Conservation (phyloP, 2,329 filamentous ascomycete species). For the Ophiostoma sp. region DNA sequence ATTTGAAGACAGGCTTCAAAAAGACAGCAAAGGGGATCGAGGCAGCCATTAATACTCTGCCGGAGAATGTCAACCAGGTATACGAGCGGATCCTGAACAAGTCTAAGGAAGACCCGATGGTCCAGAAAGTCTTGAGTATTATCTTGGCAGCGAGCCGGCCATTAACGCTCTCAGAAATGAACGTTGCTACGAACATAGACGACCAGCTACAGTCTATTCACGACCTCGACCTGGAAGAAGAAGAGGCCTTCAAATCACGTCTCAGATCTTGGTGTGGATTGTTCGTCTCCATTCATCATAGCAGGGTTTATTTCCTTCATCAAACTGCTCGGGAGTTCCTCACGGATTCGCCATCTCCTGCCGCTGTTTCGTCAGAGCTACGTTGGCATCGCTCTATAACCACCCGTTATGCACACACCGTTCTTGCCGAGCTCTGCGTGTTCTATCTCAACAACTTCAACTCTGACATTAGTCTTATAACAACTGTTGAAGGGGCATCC, state of each 20-base stretch:
- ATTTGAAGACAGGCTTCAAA: constrained; percentile 20
- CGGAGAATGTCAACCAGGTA: constrained; percentile 31
- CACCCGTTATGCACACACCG: constrained; percentile 29
- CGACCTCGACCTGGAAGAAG: constrained; percentile 30
- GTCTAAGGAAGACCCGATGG: constrained; percentile 26
- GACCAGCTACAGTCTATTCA: constrained; percentile 15
- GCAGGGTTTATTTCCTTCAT: constrained; percentile 37
- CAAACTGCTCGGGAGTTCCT: constrained; percentile 40
- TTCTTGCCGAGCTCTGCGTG: constrained; percentile 32
- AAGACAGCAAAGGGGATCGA: constrained; percentile 27
- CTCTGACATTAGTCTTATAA: no score
- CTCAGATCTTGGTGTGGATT: constrained; percentile 36
- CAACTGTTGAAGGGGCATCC: no score
- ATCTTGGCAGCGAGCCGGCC: constrained; percentile 35
- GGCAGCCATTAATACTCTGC: constrained; percentile 29
- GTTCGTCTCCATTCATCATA: constrained; percentile 35
- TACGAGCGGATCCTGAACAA: constrained; percentile 30
- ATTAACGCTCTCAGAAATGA: constrained; percentile 36
- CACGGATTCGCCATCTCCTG: constrained; percentile 5
- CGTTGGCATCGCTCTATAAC: constrained; percentile 31
- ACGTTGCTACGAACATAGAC: constrained; percentile 33
- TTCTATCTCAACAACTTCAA: constrained; percentile 28
- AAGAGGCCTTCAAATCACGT: constrained; percentile 29
- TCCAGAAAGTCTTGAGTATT: constrained; percentile 32
- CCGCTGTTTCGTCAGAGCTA: not conserved